Evolutionary conservation across 805 yeast species (phyloP).

Genomic region (Isabelozyma pseudorhagii): DNA sequence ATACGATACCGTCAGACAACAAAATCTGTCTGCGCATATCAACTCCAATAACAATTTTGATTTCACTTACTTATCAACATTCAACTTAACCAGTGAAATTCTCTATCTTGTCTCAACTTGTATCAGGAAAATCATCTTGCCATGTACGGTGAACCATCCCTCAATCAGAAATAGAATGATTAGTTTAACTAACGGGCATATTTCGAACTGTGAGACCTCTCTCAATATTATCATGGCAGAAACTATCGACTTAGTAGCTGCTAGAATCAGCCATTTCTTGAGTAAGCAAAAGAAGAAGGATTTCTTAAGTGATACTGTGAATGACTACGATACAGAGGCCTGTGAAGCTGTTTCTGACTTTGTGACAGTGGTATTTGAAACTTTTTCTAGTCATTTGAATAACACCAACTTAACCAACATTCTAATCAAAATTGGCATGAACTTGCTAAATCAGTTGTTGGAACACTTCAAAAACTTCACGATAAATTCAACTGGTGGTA

Average conservation of each 20-base stretch:
- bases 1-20: conserved; percentile 43
- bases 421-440: conserved; percentile 55
- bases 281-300: conserved; percentile 76
- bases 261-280: conserved; percentile 44
- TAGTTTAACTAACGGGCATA: conserved; percentile 57
- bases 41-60: conserved; percentile 28
- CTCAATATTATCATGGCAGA: conserved; percentile 63
- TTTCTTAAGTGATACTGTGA: conserved; percentile 43
- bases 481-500: conserved; percentile 80
- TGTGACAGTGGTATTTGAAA: conserved; percentile 40
- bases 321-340: conserved; percentile 65
- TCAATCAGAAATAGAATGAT: conserved; percentile 56
- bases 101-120: conserved; percentile 66
- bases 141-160: conserved; percentile 64
- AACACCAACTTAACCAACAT: conserved; percentile 47
- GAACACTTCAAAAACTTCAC: conserved; percentile 72
- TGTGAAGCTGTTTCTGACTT: conserved; percentile 62
- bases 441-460: conserved; percentile 55
- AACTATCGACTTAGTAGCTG: conserved; percentile 50
- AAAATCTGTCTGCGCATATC: conserved; percentile 23
- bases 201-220: conserved; percentile 60
- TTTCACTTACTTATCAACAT: conserved; percentile 46
- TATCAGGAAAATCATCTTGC: conserved; percentile 70
- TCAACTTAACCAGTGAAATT: conserved; percentile 56
- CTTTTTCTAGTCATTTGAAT: conserved; percentile 33